Base-by-base conservation (phyloP, 2,329 filamentous ascomycete species). In the Fusarium sp. region DNA sequence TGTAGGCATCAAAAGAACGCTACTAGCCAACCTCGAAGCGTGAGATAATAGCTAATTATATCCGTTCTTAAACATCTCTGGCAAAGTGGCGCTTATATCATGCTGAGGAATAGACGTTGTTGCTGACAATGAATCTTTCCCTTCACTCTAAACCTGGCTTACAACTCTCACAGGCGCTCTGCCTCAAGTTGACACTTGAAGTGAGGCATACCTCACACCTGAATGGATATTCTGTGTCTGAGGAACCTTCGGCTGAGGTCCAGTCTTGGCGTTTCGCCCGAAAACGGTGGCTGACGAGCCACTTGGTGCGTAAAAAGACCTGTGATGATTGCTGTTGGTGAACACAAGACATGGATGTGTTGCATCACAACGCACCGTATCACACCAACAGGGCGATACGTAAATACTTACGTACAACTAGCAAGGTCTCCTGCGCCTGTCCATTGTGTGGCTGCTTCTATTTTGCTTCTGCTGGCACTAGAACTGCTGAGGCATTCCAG, bases 321-420 rank as follows among this genome's bases (percentile, higher is more conserved):
- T 59, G 17, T 43, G 34, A 44, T 53, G 46, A 58, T 53, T 50
- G 49, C 43, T 50, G 58, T 20, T 65, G 55, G 63, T 63, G 58
- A 58, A 53, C 46, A 71, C 58, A 46, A 69, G 58, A 70, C 66
- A 70, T 54, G 57, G 54, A 45, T 58, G 56, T 63, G 56, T 60
- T 67, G 56, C 69, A 72, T 71, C 69, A 69, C 55, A 53, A 59
- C 60, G 49, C 48, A 67, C 55, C 34, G 36, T 58, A 70, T 68
- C 46, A 52, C 50, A 73, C 57, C 64, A 69, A 50, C 45, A 55
- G 24, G 28, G 10, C 28, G 28, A 31, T 31, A 31, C 28, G 10
- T 31, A 31, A 31, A 10, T 31, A 31, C 28, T 44, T 26, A 64
- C 15, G 39, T 64, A 52, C 52, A 54, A 26, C 51, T 45, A 34